Evolutionary conservation across 805 yeast genomes (phyloP), one percentile per base, ranked within the genome.

Genomic region (Zygoascus ofunaensis): DNA sequence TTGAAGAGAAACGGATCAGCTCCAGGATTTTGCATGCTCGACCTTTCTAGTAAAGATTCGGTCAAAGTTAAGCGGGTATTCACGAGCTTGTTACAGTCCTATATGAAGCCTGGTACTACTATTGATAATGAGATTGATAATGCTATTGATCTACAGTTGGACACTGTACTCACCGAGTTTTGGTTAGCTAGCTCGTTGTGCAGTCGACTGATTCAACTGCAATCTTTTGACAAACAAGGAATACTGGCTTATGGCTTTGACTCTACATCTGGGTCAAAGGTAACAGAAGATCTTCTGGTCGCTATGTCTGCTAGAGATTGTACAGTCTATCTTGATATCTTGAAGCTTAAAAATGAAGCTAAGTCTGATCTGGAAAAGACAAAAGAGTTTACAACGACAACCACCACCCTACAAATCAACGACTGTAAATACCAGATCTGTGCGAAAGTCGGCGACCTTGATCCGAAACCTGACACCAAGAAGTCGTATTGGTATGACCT

Each of bases 221-320:
- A 53, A 33, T 22, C 24, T 55, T 60, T 41, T 49, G 55, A 45
- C 52, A 51, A 24, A 58, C 55, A 47, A 53, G 65, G 47, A 36
- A 41, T 49, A n/a, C 49, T 55, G 15, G 39, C 26, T 12, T 57
- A 44, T 23, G 41, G 32, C 7, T 36, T 36, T 36, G n/a, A n/a
- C n/a, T n/a, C n/a, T n/a, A 7, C 10, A 7, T 26, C 30, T 8
- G 30, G 30, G 7, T 7, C 30, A 8, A n/a, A n/a, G n/a, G 12
- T 26, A 8, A 7, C 30, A 8, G 64, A 61, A 37, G 37, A 30
- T 20, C 58, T 75, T 36, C 60, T 70, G 10, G 50, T 70, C 24
- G 71, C 73, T 3, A 77, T 77, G 82, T 65, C 81, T 0, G 57
- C 71, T 26, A 63, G 83, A 30, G 83, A 77, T 55, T 77, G 77